Base-by-base conservation (phyloP, 2,329 filamentous ascomycete genomes). In the Ascochyta pisi region DNA sequence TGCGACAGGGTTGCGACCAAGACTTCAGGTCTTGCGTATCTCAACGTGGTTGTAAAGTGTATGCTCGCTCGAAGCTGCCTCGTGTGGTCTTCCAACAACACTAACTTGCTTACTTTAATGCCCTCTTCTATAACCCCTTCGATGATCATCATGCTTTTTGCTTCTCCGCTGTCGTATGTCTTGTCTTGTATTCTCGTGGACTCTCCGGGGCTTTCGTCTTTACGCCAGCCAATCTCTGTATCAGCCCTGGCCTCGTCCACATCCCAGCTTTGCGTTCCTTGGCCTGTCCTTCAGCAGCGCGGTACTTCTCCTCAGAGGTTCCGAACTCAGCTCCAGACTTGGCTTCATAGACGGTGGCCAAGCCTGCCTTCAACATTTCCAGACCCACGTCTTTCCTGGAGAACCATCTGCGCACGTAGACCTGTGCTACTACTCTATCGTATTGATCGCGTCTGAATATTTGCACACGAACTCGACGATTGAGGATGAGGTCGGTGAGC, bases 301-400 rank as follows among this genome's bases (percentile, higher is more conserved):
- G 83, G 72, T 94, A 94, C 57, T 82, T 75, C 43, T 80, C 78
- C 83, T 88, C 66, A 44, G 67, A 76, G 1, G 84, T 85, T 23
- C 95, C 95, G 81, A 95, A 99, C 73, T 98, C 95, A 19, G 86
- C 89, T 3, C 94, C 95, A 5, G 82, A 84, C 77, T 96, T 98
- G 26, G 92, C 94, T 78, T 98, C 95, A 73, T 98, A 99, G 3
- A 95, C 89, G 2, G 92, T 96, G 37, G 94, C 95, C 61, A 96
- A 78, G 0, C 95, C 95, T 22, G 80, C 83, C 77, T 87, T 90
- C 59, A 99, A 78, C 93, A 99, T 96, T 75, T 96, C 90, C 58
- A 93, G 78, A 3, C 94, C 92, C 5, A 99, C 90, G 74, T 99
- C 93, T 54, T 84, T 85, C 64, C 86, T 87, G 57, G 91, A 82